Base-by-base conservation (phyloP, 192 early-diverging fungal genomes). In the Umbelopsis ramanniana region DNA sequence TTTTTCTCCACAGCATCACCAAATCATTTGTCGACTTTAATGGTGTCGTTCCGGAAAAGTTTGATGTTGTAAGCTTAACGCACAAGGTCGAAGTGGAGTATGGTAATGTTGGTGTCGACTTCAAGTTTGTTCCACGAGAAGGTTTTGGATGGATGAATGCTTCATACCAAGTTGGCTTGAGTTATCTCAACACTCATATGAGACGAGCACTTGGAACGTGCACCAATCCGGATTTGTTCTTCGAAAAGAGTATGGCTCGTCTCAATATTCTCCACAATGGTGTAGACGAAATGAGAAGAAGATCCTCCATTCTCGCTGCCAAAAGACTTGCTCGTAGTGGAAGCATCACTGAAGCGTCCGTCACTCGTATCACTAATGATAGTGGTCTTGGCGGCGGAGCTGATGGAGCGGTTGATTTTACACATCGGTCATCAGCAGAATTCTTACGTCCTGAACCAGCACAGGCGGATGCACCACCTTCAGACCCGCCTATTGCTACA, bases 71-170 rank as follows among this genome's bases (percentile, higher is more conserved):
- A 21, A 86, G 86, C 53, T 88, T 97, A 82, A 94, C 93, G 17
- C 97, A 99, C 81, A 84, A 85, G 21, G 90, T 97, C 17, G 82
- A 96, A 57, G 96, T 97, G 10, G 97, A 98, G 84, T 98, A 98
- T 70, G 96, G 96, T 29, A 96, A 98, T 76, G 95, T 97, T 0
- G 97, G 97, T 5, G 82, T 87, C 0, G 96, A 97, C 74, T 97
- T 97, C 85, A 93, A 95, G 80, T 93, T 86, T 76, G 92, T 98
- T 22, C 92, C 94, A 0, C 87, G 94, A 7, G 97, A 98, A 84
- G 97, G 97, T 15, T 98, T 98, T 81, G 97, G 97, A 14, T 98
- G 97, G 97, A 98, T 98, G 97, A 98, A 98, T 72, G 93, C 96
- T 8, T 91, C 88, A 33, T 91, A 90, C 78, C 91, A 95, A 80